Evolutionary conservation across 164 flowering plant species (phyloP), one percentile per base, ranked within the genome.

Genomic region (Amborella trichopoda): DNA sequence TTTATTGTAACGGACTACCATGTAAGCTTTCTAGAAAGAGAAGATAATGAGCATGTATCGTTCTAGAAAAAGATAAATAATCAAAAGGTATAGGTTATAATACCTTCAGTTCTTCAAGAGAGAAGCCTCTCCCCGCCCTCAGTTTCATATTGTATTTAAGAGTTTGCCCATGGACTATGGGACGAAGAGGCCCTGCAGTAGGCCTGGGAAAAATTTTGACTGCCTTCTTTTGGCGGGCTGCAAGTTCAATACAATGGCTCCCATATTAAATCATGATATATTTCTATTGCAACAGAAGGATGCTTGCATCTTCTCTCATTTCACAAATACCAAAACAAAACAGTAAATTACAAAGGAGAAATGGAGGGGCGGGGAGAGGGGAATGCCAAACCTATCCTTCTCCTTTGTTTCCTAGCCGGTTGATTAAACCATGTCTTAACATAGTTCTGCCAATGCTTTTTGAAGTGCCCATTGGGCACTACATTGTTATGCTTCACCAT

Each of bases 401-500:
- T 65, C 44, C 86, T 75, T 36, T 69, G 62, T 44, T 84, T 84
- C 50, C 94, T 60, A 1, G 94, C 94, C 10, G 89, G 94, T 24
- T 81, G 94, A 45, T 84, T 78, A 55, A 84, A 81, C 94, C 89
- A 84, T 0, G 94, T 81, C 65, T 50, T 80, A 3, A 83, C 81
- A 61, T 83, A 80, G 58, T 83, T 83, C 41, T 83, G 94, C 89
- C 94, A 83, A 27, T 80, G 89, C 71, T 83, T 80, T 72, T 61
- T 74, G 52, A 83, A 83, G 61, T 83, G 94, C 36, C 75, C 74
- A 56, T 71, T 78, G 4, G 89, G 94, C 14, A 84, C 45, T 36
- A 78, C 89, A 58, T 83, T 83, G 74, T 83, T 83, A 55, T 83
- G 94, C 78, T 83, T 83, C 57, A 72, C 74, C 78, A 76, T 80